Evolutionary conservation across 208 protist species (phyloP).

Genomic region (Acanthamoeba triangularis): DNA sequence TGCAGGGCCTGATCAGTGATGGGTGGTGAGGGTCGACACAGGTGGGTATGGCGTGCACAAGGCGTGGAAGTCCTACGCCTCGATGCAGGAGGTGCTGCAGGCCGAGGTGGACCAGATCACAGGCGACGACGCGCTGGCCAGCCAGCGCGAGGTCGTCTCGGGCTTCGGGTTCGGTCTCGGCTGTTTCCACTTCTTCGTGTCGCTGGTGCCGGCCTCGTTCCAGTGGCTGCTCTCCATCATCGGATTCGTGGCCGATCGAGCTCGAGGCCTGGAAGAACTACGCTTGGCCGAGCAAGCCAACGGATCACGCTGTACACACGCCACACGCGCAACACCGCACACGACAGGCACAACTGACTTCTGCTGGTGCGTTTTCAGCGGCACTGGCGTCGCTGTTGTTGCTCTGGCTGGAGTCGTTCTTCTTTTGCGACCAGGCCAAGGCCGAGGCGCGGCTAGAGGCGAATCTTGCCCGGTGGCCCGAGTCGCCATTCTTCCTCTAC

Average conservation of each 20-base stretch:
- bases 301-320: neutral
- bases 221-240: neutral
- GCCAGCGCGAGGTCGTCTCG: neutral
- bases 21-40: neutral
- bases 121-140: no score
- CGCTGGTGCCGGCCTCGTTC: neutral
- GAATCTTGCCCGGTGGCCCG: neutral
- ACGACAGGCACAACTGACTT: rapidly evolving
- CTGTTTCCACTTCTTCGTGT: neutral
- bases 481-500: neutral
- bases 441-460: neutral
- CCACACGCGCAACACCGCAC: neutral
- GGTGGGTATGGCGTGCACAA: neutral
- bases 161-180: neutral
- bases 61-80: neutral
- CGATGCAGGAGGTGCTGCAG: neutral
- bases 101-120: no score
- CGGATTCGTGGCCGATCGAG: neutral
- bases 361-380: neutral
- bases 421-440: neutral
- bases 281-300: neutral
- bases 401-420: neutral
- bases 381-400: neutral
- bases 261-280: neutral
- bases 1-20: no score